Evolutionary conservation across 2,329 filamentous ascomycete genomes (phyloP), one percentile per base, ranked within the genome.

Genomic region (Aspergillus melleus): DNA sequence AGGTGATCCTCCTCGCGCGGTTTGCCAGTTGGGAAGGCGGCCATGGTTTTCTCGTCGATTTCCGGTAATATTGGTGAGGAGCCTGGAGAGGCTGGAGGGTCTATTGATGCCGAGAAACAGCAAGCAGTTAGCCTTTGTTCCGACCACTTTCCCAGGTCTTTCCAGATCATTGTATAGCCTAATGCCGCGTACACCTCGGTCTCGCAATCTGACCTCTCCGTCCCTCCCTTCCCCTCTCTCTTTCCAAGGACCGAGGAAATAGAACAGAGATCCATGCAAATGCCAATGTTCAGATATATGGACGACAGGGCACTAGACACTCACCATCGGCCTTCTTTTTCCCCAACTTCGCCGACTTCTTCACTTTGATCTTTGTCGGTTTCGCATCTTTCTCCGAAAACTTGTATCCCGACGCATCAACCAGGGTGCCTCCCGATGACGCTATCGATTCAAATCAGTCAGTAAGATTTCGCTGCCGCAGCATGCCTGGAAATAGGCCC

Each of bases 1-100:
- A 90, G 85, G 58, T 82, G 83, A 70, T 96, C 93, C 68, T 92
- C 92, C 69, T 92, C 88, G 66, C 96, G 84, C 0, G 92, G 92
- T 59, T 89, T 87, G 62, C 92, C 91, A 51, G 89, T 93, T 4
- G 87, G 83, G 75, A 97, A 97, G 4, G 90, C 90, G 61, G 91
- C 87, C 67, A 90, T 86, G 14, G 90, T 87, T 62, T 82, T 86
- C 61, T 92, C 88, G 68, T 96, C 91, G 54, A 96, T 84, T 55
- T 86, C 73, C 5, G 78, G 78, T n/a, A 80, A 70, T 22, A 77
- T 75, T 3, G 78, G 78, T 0, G 78, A 80, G 14, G 74, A 72
- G 49, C 69, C 70, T 22, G 72, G 70, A 5, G 77, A 75, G 20
- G 69, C 69, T 32, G 67, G 66, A 39, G 70, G 68, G 32, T 63